Evolutionary conservation across 2,329 filamentous ascomycete species (phyloP).

Genomic region (Tolypocladium amazonense): DNA sequence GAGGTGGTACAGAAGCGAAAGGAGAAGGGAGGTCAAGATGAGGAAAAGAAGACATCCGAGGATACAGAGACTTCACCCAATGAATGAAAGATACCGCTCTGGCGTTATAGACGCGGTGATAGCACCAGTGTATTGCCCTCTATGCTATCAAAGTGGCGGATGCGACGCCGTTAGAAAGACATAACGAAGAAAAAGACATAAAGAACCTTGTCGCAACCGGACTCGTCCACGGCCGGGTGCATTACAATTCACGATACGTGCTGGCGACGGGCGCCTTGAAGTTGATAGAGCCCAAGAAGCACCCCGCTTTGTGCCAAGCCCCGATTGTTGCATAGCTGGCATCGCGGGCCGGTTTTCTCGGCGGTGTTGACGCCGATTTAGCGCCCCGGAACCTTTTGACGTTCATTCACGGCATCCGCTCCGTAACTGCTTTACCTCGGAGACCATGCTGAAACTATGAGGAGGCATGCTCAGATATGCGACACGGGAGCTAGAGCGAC

Average conservation of each 20-base stretch:
- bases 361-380: background rate
- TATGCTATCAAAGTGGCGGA: background rate
- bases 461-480: constrained; percentile 25
- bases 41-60: constrained; percentile 27
- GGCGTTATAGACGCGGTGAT: background rate
- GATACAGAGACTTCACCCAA: constrained; percentile 16
- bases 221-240: background rate
- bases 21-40: constrained; percentile 61
- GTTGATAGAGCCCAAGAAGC: too few species aligned
- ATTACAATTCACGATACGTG: background rate
- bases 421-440: background rate
- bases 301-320: constrained; percentile 5
- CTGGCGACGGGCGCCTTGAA: background rate
- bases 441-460: constrained; percentile 17
- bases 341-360: background rate
- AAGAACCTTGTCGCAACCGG: too few species aligned
- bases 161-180: background rate
- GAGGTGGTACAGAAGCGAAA: constrained; percentile 93
- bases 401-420: background rate
- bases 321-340: constrained; percentile 13
- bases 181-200: background rate
- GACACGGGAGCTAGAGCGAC: constrained; percentile 18
- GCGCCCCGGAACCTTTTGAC: background rate
- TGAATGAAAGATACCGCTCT: background rate
- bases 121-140: background rate